Evolutionary conservation across 371 early-diverging fungal genomes (phyloP), one percentile per base, ranked within the genome.

Genomic region (Rhizopus stolonifer): DNA sequence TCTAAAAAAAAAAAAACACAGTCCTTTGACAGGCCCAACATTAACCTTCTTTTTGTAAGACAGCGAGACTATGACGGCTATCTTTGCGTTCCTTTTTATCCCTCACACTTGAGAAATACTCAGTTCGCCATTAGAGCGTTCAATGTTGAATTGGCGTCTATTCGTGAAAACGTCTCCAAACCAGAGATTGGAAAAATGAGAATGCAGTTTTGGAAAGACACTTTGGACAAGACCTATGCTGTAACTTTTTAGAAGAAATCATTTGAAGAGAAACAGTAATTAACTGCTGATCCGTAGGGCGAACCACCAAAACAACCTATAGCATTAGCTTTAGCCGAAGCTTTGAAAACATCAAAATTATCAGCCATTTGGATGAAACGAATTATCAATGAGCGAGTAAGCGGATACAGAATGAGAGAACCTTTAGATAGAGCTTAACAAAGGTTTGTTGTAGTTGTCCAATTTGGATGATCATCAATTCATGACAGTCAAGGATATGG

Each of bases 51-150:
- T 19, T 22, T 29, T 18, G 2, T 8, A 32, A 82, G 79, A 67
- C 70, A 73, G 42, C 63, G 83, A 52, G 93, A 93, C 79, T 84
- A 89, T 54, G 91, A 93, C 44, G 77, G 75, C 26, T 94, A 88
- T 61, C 72, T 92, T 15, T 72, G 81, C 18, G 75, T 89, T 15
- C 73, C 90, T n/a, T 91, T 94, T 56, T 80, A 81, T 43, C 91
- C 93, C 11, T 31, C 64, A 1, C 57, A 67, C 3, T 58, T 82
- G n/a, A 85, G 89, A 25, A 65, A 80, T 31, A 71, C 84, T 7
- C 77, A 80, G 32, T 90, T 84, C 74, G 94, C 90, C 0, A 60
- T 96, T 22, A 78, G 92, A 24, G 94, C 95, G 1, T 87, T 96
- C 69, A 92, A 93, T 63, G 76, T 91, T 31, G 97, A 96, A 65